Percentiles rank a stretch among this genome's conserved stretches.
These are phyloP conservation scores for Anisodus acutangulus DNA, from an alignment of 257 asterid genomes.

Conservation along the genomic window DNA sequence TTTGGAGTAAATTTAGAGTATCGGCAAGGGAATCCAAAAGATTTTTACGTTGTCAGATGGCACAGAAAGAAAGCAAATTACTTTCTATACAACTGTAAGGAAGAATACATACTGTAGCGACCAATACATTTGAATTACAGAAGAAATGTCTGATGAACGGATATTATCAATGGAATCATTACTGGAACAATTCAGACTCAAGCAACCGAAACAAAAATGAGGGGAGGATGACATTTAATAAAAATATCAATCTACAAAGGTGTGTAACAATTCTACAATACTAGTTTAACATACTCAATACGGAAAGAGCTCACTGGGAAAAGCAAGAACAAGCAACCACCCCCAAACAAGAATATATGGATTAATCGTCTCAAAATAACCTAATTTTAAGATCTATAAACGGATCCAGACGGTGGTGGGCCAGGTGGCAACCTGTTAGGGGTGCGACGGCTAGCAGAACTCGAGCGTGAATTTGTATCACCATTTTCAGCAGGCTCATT, in stretches of 20 bases:
- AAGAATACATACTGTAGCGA: not conserved
- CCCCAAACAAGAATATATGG: slow-evolving; percentile 60
- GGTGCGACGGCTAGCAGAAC: slow-evolving; percentile 81
- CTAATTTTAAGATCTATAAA: slow-evolving; percentile 67
- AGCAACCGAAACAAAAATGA: slow-evolving; percentile 48
- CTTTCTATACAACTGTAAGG: not conserved
- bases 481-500: slow-evolving; percentile 86
- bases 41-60: not conserved
- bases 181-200: slow-evolving; percentile 46
- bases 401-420: slow-evolving; percentile 81
- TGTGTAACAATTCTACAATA: slow-evolving; percentile 47
- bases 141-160: not conserved
- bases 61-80: slow-evolving; percentile 2
- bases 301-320: slow-evolving; percentile 47
- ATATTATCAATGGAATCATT: slow-evolving; percentile 30
- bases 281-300: slow-evolving; percentile 54
- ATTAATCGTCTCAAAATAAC: slow-evolving; percentile 46
- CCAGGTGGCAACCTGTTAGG: slow-evolving; percentile 93
- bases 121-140: slow-evolving; percentile 11
- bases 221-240: slow-evolving; percentile 34
- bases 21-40: not conserved
- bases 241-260: slow-evolving; percentile 68
- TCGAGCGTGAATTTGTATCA: slow-evolving; percentile 55
- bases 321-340: slow-evolving; percentile 49
- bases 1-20: not conserved